A percentile compares a stretch with the other conserved stretches of the same genome.
phyloP scores from a whole-genome alignment of 768 basidiomycete genomes.

The Mycena floridula region DNA sequence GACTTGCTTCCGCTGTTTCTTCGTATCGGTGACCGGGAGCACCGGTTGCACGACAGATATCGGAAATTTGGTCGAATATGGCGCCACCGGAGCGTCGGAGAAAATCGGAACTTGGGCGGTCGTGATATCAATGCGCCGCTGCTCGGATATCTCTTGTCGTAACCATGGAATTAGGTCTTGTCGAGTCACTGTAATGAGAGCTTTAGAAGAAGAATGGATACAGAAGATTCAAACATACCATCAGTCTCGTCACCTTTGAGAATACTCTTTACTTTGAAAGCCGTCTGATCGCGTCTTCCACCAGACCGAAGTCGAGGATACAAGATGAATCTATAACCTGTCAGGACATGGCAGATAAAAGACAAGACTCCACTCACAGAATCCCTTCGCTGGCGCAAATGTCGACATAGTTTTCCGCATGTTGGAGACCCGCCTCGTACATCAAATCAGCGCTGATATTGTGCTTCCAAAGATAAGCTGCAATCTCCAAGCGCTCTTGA shows the following conservation, averaged over 20 bases:
- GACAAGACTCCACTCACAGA: constrained; percentile 40
- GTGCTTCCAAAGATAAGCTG: constrained; percentile 71
- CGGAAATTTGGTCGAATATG: constrained; percentile 27
- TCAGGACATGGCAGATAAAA: not conserved
- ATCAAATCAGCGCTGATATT: constrained; percentile 83
- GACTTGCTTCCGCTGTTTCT: constrained; percentile 68
- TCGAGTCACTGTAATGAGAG: constrained; percentile 31
- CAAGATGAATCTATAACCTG: constrained; percentile 37
- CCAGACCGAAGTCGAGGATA: constrained; percentile 49
- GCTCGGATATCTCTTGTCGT: constrained; percentile 72
- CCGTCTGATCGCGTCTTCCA: constrained; percentile 53
- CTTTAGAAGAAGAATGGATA: not conserved
- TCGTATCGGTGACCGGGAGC: constrained; percentile 54
- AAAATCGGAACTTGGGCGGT: constrained; percentile 51
- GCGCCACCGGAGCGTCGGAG: constrained; percentile 31
- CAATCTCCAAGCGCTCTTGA: constrained; percentile 73
- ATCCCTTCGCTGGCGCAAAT: constrained; percentile 79
- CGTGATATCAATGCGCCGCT: constrained; percentile 64
- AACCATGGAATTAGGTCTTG: constrained; percentile 73
- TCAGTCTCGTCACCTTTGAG: constrained; percentile 74
- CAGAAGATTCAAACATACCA: constrained; percentile 32
- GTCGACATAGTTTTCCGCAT: constrained; percentile 58
- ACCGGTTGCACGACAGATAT: constrained; percentile 54
- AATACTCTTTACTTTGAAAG: constrained; percentile 81
- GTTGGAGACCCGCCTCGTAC: constrained; percentile 70